Conservation (phyloP, 2,329 filamentous ascomycete genomes). For the Macrophomina tecta region DNA sequence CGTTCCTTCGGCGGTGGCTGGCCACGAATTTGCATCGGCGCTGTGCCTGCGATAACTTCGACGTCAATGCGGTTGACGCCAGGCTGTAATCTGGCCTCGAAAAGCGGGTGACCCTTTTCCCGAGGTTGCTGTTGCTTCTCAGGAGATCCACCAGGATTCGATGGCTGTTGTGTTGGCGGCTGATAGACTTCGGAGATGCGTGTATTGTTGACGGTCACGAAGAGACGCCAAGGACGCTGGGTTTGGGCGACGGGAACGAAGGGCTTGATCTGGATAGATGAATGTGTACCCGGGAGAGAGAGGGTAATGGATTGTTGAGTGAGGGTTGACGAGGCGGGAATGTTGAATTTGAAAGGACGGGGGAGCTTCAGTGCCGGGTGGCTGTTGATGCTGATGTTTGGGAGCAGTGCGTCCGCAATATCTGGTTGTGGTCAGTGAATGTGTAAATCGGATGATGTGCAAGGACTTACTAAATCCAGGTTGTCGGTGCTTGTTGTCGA, state of each 20-base stretch:
- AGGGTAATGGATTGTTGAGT: conserved; percentile 76
- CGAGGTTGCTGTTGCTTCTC: conserved; percentile 35
- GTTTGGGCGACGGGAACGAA: conserved; percentile 68
- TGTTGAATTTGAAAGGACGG: conserved; percentile 66
- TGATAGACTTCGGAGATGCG: conserved; percentile 65
- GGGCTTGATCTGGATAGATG: conserved; percentile 73
- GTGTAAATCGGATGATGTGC: too few relatives aligned
- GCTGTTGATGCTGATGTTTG: conserved; percentile 45
- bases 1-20: conserved; percentile 34
- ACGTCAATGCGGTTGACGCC: conserved; percentile 82
- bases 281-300: conserved; percentile 70
- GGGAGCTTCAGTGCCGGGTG: conserved; percentile 70
- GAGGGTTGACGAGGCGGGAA: conserved; percentile 69
- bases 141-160: conserved; percentile 25
- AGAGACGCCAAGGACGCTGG: conserved; percentile 76
- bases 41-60: conserved; percentile 74
- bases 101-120: conserved; percentile 68
- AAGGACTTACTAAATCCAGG: conserved; percentile 14
- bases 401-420: conserved; percentile 24
- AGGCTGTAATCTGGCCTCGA: conserved; percentile 72
- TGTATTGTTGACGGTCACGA: conserved; percentile 72
- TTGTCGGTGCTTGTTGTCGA: conserved; percentile 32
- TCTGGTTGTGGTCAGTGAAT: conserved; percentile 1
- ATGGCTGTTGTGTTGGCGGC: conserved; percentile 44
- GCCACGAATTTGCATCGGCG: conserved; percentile 48